Evolutionary conservation across 2,329 filamentous ascomycete genomes (phyloP).

Genomic region (Ophiostoma ulmi): DNA sequence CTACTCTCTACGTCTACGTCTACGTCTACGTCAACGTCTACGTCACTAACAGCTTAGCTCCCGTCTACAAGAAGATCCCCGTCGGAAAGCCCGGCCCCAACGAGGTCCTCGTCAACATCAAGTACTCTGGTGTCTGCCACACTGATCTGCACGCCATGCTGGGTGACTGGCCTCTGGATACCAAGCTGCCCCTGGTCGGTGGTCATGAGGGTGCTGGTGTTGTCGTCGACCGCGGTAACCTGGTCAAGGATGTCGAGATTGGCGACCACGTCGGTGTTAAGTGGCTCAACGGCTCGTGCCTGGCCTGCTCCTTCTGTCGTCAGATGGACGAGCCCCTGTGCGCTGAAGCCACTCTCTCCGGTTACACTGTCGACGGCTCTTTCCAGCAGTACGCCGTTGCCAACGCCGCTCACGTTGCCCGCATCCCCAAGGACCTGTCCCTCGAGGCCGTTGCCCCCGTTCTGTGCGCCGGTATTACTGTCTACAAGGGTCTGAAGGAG

Average conservation of each 20-base stretch:
- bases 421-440: constrained; percentile 69
- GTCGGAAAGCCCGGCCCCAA: constrained; percentile 56
- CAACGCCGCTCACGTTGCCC: constrained; percentile 78
- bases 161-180: constrained; percentile 32
- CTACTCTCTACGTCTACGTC: not conserved
- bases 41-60: constrained; percentile 39
- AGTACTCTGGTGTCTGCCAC: constrained; percentile 34
- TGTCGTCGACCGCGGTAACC: constrained; percentile 70
- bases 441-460: constrained; percentile 63
- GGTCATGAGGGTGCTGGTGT: constrained; percentile 78
- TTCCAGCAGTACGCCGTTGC: constrained; percentile 92
- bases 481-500: constrained; percentile 39
- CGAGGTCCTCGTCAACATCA: constrained; percentile 34
- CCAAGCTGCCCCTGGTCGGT: constrained; percentile 33
- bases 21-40: not conserved
- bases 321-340: constrained; percentile 79
- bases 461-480: constrained; percentile 49
- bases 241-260: constrained; percentile 72
- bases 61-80: constrained; percentile 66
- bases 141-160: constrained; percentile 32
- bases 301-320: constrained; percentile 78
- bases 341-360: constrained; percentile 66
- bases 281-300: constrained; percentile 87
- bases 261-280: constrained; percentile 86
- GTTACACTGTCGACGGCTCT: constrained; percentile 86